phyloP scores from a whole-genome alignment of 1,284 basidiomycete genomes.

The Malassezia slooffiae region DNA sequence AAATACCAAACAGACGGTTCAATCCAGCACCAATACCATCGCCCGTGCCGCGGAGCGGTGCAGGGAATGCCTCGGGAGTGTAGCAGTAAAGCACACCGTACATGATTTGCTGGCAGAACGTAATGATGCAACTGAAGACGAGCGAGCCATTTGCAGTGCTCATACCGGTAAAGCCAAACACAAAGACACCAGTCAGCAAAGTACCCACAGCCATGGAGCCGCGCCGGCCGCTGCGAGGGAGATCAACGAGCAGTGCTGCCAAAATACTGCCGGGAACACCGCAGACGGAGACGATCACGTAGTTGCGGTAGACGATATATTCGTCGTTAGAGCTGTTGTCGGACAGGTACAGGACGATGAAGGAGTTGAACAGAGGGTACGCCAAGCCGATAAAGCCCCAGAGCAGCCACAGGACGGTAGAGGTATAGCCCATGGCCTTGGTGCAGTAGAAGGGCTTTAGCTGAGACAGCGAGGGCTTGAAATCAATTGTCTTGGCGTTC shows the following conservation, averaged over 20 bases:
- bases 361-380: conserved; percentile 46
- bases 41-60: conserved; percentile 41
- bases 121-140: conserved; percentile 35
- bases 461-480: conserved; percentile 12
- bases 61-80: conserved; percentile 42
- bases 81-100: conserved; percentile 35
- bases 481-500: neutral
- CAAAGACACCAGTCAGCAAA: conserved; percentile 40
- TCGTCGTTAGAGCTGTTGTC: conserved; percentile 10
- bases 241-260: conserved; percentile 40
- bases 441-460: conserved; percentile 36
- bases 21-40: conserved; percentile 38
- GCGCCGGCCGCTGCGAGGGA: conserved; percentile 38
- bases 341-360: conserved; percentile 39
- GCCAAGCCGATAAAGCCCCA: conserved; percentile 45
- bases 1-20: conserved; percentile 36
- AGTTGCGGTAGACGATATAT: conserved; percentile 37
- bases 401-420: conserved; percentile 28
- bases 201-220: conserved; percentile 44
- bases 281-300: conserved; percentile 43
- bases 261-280: conserved; percentile 43
- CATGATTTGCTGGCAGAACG: conserved; percentile 36
- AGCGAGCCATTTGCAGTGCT: conserved; percentile 25
- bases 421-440: conserved; percentile 34
- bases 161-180: conserved; percentile 40